Evolutionary conservation across 306 rosid species (phyloP).

Genomic region (Gastrolobium villosum): DNA sequence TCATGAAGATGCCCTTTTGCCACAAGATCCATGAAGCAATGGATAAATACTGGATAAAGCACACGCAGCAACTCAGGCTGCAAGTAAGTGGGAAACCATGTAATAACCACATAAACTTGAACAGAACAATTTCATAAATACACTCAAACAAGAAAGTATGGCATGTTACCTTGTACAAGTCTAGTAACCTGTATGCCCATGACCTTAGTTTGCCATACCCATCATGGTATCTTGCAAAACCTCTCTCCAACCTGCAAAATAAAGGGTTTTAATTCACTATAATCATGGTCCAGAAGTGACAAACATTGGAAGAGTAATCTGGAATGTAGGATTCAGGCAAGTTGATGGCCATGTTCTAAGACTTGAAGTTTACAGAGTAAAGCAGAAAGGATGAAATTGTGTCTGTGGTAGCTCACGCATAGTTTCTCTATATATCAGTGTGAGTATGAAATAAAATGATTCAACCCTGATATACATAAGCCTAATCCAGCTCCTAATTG

Average conservation of each 20-base stretch:
- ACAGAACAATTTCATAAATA: neutral
- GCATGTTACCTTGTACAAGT: slow-evolving; percentile 69
- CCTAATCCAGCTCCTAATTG: too few relatives aligned
- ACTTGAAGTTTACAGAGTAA: too few relatives aligned
- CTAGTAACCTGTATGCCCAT: slow-evolving; percentile 77
- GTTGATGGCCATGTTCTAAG: neutral
- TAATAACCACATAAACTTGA: slow-evolving; percentile 14
- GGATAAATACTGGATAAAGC: slow-evolving; percentile 83
- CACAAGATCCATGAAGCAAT: slow-evolving; percentile 87
- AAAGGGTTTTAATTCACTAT: neutral
- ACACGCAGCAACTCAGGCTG: slow-evolving; percentile 89
- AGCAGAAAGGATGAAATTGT: too few relatives aligned
- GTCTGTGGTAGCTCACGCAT: too few relatives aligned
- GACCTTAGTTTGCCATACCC: slow-evolving; percentile 78
- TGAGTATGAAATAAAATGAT: too few relatives aligned
- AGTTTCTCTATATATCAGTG: too few relatives aligned
- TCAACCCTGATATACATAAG: too few relatives aligned
- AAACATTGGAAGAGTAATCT: neutral
- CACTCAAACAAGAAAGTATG: slow-evolving; percentile 26
- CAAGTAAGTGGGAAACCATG: slow-evolving; percentile 42
- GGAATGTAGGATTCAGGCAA: neutral
- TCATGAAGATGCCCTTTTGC: slow-evolving; percentile 84
- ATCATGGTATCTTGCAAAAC: slow-evolving; percentile 68
- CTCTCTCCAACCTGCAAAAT: slow-evolving; percentile 64
- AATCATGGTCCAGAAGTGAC: neutral